Conservation (phyloP, 1,284 basidiomycete species). For the Ustilago sp. region DNA sequence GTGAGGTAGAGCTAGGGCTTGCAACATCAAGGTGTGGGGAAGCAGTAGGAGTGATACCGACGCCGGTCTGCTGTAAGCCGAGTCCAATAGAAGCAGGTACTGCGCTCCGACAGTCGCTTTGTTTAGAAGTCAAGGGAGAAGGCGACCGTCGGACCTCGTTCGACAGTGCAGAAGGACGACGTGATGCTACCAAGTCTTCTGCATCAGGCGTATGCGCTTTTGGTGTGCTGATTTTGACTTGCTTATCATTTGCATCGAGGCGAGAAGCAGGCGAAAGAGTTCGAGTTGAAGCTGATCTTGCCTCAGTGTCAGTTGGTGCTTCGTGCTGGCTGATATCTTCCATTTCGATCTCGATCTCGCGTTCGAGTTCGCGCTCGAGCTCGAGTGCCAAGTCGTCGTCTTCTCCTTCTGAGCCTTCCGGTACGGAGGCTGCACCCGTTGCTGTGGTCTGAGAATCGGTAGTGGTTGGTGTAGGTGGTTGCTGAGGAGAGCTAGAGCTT, state of each 20-base stretch:
- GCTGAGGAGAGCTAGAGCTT: background rate
- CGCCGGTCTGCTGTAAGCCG: slow-evolving; percentile 34
- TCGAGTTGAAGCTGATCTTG: slow-evolving; percentile 2
- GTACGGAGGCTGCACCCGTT: background rate
- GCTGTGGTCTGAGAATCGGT: background rate
- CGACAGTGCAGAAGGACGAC: background rate
- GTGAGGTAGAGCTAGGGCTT: slow-evolving; percentile 2
- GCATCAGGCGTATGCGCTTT: slow-evolving; percentile 41
- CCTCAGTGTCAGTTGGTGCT: background rate
- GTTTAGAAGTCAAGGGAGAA: slow-evolving; percentile 11
- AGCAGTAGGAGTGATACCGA: slow-evolving; percentile 37
- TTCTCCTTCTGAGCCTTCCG: slow-evolving; percentile 8
- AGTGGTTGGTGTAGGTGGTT: background rate
- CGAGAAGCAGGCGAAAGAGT: slow-evolving; percentile 34
- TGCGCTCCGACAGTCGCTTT: background rate
- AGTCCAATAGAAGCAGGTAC: slow-evolving; percentile 33
- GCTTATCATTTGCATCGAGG: slow-evolving; percentile 19
- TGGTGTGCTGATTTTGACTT: slow-evolving; percentile 28
- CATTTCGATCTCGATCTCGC: slow-evolving; percentile 37
- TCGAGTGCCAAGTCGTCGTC: slow-evolving; percentile 45
- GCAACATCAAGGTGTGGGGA: slow-evolving; percentile 34
- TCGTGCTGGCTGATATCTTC: slow-evolving; percentile 15
- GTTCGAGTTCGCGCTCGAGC: slow-evolving; percentile 45
- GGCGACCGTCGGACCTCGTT: background rate
- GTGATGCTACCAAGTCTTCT: slow-evolving; percentile 2